phyloP scores from a whole-genome alignment of 2,329 filamentous ascomycete species.

The Fusarium sp. region DNA sequence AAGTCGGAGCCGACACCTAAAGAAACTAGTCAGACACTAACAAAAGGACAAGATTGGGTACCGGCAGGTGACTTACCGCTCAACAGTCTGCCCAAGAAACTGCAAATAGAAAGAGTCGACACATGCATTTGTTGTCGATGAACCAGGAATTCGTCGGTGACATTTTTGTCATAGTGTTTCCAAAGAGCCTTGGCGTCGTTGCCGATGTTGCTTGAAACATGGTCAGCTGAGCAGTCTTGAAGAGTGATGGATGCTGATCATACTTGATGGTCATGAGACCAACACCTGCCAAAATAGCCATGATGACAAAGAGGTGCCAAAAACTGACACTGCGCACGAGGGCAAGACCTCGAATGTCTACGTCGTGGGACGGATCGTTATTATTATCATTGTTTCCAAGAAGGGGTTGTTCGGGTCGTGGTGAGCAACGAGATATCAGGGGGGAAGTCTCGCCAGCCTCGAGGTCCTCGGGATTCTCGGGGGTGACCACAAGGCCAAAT shows the following conservation, averaged over 20 bases:
- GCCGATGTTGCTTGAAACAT: slow-evolving; percentile 82
- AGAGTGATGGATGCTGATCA: slow-evolving; percentile 50
- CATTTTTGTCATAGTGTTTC: slow-evolving; percentile 83
- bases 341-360: slow-evolving; percentile 90
- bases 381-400: slow-evolving; percentile 74
- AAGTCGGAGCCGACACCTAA: slow-evolving; percentile 90
- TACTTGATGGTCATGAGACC: slow-evolving; percentile 99
- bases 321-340: slow-evolving; percentile 82
- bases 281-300: slow-evolving; percentile 92
- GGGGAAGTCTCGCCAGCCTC: slow-evolving; percentile 82
- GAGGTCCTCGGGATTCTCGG: slow-evolving; percentile 50
- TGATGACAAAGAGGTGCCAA: slow-evolving; percentile 89
- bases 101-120: slow-evolving; percentile 90
- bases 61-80: slow-evolving; percentile 68
- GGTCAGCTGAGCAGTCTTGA: slow-evolving; percentile 22
- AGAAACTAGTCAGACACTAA: slow-evolving; percentile 30
- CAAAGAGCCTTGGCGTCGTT: slow-evolving; percentile 90
- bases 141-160: slow-evolving; percentile 80
- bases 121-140: slow-evolving; percentile 91
- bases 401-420: slow-evolving; percentile 64
- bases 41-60: neutral
- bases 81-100: slow-evolving; percentile 83
- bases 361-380: slow-evolving; percentile 79
- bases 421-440: slow-evolving; percentile 76
- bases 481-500: slow-evolving; percentile 46